Evolutionary conservation across 2,329 filamentous ascomycete species (phyloP), one percentile per base, ranked within the genome.

Genomic region (Dothideomycetes sp.): DNA sequence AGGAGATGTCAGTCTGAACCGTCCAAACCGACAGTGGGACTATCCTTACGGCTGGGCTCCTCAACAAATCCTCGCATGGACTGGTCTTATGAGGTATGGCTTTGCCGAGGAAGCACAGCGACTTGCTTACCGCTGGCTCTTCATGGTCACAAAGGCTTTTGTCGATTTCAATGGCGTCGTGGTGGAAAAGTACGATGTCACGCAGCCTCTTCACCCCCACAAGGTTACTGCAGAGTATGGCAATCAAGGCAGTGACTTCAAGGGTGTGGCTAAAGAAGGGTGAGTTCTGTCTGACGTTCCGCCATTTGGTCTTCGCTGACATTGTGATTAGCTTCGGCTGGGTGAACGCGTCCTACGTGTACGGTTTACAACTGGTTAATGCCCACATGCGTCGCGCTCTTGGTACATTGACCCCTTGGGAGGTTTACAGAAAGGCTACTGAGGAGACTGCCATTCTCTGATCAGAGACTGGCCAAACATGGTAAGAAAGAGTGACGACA

Each of bases 141-240:
- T 88, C 60, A 96, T 96, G 89, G 87, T 95, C 54, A 95, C 86
- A 43, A 95, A 94, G 64, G 88, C 91, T 0, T 96, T 96, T 65
- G 88, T 95, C 45, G 89, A 98, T 60, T 96, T 89, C 70, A 96
- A 96, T 57, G 91, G 91, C 30, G 87, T 95, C 7, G 89, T 98
- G 2, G 91, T 96, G 4, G 91, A 98, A 64, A 98, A 98, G 67
- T 98, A 98, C 66, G 85, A 98, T 62, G 91, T 98, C 44, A 96
- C 89, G 15, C 71, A 85, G 41, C 80, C 83, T 4, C 78, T 88
- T 41, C 88, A 94, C 54, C 88, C 91, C 29, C 91, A 96, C 63
- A 81, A 84, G 46, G 91, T 96, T 10, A 86, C 93, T 60, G 91
- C 89, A 43, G 91, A 98, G 64, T 98, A 98, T 57, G 91, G 91